Conservation (phyloP, 371 early-diverging fungal genomes). For the Circinella minor region DNA sequence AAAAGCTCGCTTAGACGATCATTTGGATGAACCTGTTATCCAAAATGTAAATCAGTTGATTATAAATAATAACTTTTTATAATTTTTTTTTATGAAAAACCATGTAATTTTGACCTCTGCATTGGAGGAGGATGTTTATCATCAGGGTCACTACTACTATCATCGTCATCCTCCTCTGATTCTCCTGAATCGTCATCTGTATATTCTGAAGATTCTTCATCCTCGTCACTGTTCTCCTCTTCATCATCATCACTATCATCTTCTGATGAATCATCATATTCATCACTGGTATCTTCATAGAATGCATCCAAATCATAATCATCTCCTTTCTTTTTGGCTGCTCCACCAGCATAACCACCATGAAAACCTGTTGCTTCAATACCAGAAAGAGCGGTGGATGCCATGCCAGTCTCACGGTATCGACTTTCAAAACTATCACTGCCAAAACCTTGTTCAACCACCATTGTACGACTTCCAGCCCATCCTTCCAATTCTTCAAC, state of each 20-base stretch:
- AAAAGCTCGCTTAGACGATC: background rate
- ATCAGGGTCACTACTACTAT: background rate
- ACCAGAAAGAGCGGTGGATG: slow-evolving; percentile 51
- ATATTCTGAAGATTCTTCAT: slow-evolving; percentile 30
- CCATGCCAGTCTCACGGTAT: slow-evolving; percentile 32
- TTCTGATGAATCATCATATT: slow-evolving; percentile 39
- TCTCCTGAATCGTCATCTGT: slow-evolving; percentile 22
- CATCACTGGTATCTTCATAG: slow-evolving; percentile 48
- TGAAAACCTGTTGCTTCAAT: slow-evolving; percentile 45
- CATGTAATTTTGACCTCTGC: slow-evolving; percentile 9
- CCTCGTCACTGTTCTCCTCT: slow-evolving; percentile 23
- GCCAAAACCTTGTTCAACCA: slow-evolving; percentile 61
- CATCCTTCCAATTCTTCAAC: slow-evolving; percentile 52
- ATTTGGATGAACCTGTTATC: slow-evolving; percentile 3
- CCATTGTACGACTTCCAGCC: slow-evolving; percentile 46
- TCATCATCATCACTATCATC: slow-evolving; percentile 12
- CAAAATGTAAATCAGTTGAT: slow-evolving; percentile 3
- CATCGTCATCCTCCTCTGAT: slow-evolving; percentile 15
- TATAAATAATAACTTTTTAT: background rate
- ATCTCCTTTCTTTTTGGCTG: slow-evolving; percentile 45
- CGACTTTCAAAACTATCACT: slow-evolving; percentile 50
- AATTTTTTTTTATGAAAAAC: background rate
- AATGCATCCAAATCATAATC: slow-evolving; percentile 69
- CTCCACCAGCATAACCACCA: slow-evolving; percentile 31
- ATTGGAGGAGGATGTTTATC: background rate